phyloP scores from a whole-genome alignment of 805 yeast species.

The Ogataea populi-albae region DNA sequence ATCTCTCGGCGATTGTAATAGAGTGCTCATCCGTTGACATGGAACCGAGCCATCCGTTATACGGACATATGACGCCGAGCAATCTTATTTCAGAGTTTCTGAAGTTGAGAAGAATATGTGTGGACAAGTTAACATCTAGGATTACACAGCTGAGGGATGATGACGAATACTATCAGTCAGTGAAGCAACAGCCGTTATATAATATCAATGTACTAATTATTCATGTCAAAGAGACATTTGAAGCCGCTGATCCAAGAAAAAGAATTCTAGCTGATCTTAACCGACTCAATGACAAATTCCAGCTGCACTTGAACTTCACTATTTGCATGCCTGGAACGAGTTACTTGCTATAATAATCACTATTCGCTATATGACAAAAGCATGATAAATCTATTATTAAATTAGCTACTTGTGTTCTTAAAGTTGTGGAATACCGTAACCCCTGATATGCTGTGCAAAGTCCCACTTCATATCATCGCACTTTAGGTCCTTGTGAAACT shows the following conservation, averaged over 20 bases:
- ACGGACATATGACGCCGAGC: constrained; percentile 78
- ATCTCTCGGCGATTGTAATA: constrained; percentile 56
- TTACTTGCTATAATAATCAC: constrained; percentile 23
- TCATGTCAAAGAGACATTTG: constrained; percentile 48
- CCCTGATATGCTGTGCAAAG: constrained; percentile 83
- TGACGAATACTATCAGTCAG: constrained; percentile 15
- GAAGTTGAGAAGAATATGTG: constrained; percentile 25
- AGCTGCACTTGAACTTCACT: constrained; percentile 46
- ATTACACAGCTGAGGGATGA: background rate
- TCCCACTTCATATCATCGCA: constrained; percentile 83
- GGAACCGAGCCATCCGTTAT: constrained; percentile 48
- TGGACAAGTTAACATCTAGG: constrained; percentile 9
- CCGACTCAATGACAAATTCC: constrained; percentile 32
- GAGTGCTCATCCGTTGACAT: constrained; percentile 69
- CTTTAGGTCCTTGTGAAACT: constrained; percentile 51
- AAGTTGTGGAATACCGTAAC: constrained; percentile 63
- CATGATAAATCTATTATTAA: background rate
- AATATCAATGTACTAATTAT: constrained; percentile 48
- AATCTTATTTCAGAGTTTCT: constrained; percentile 57
- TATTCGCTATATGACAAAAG: background rate
- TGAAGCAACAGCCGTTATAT: constrained; percentile 33
- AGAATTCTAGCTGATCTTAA: constrained; percentile 50
- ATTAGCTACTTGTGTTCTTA: no score
- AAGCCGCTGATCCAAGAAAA: constrained; percentile 53
- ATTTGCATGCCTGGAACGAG: constrained; percentile 57